Evolutionary conservation across 2,329 filamentous ascomycete genomes (phyloP), one percentile per base, ranked within the genome.

Genomic region (Raffaelea ambrosiae): DNA sequence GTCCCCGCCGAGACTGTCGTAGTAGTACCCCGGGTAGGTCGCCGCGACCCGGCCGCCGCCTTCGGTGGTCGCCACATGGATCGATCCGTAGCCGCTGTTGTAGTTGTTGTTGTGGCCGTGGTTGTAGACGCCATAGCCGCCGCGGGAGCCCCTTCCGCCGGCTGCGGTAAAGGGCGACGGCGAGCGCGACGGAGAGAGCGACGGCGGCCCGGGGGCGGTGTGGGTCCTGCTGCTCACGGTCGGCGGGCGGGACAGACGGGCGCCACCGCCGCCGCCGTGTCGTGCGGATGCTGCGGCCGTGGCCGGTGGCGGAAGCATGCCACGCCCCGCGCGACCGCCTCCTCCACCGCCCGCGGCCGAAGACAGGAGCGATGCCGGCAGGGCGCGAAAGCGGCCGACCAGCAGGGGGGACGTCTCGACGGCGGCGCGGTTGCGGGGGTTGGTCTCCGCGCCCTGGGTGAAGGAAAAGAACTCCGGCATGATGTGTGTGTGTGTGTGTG

Each of bases 381-480:
- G 77, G 50, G 80, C 81, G 52, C 80, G 77, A 64, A 81, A 84
- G 36, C 81, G 77, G 52, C 81, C 81, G 2, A 84, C 73, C 9
- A 83, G 65, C 21, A 81, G 79, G 18, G 79, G 77, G 39, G 76
- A 67, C 57, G 82, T 74, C 43, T 66, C 59, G 26, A 29, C 26
- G 56, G 60, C 63, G 46, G 64, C 59, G 49, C 70, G 70, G 52
- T 71, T 69, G 44, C 70, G 70, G 51, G 69, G 66, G 57, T 69
- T 72, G 53, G 77, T 73, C 65, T 84, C 81, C 58, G 68, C 73
- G 62, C 80, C 81, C 59, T 80, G 79, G 53, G 80, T 80, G 65
- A 84, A 84, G 61, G 75, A 71, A 66, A 84, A 84, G 70, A 83
- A 81, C 58, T 73, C 71, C 59, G 80, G 77, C 79, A 83, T 83